phyloP scores from a whole-genome alignment of 441 rosid species.

The Arabidopsis lyrata region DNA sequence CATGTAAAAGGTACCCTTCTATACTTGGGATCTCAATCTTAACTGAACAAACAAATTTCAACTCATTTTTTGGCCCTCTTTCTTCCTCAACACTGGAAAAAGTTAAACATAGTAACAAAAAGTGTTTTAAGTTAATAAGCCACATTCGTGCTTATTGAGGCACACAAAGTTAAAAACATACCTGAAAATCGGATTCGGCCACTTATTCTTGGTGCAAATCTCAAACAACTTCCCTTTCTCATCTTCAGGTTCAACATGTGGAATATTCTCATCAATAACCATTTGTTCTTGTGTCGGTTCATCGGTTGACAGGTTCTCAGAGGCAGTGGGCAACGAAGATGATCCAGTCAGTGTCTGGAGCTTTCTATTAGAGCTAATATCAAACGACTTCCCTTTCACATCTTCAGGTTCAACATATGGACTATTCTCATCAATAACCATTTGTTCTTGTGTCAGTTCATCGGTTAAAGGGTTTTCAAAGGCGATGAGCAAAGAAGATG shows the following conservation, averaged over 20 bases:
- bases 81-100: constrained; percentile 56
- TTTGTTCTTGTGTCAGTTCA: background rate
- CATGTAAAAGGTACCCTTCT: constrained; percentile 47
- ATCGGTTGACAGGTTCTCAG: background rate
- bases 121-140: background rate
- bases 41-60: constrained; percentile 55
- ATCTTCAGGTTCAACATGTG: constrained; percentile 53
- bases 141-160: background rate
- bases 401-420: background rate
- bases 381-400: background rate
- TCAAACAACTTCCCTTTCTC: constrained; percentile 33
- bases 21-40: constrained; percentile 49
- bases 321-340: background rate
- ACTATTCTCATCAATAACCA: background rate
- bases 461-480: background rate
- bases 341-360: background rate
- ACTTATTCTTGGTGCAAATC: constrained; percentile 59
- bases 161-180: constrained; percentile 30
- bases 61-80: constrained; percentile 48
- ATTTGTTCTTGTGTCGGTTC: background rate
- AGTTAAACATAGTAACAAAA: constrained; percentile 14
- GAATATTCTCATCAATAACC: constrained; percentile 30
- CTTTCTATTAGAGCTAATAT: background rate
- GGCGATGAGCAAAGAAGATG: background rate
- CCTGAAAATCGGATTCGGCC: constrained; percentile 65